Percentiles rank a stretch among this genome's conserved stretches.
phyloP scores from a whole-genome alignment of 345 rosid species.

The Anastatica hierochuntica region DNA sequence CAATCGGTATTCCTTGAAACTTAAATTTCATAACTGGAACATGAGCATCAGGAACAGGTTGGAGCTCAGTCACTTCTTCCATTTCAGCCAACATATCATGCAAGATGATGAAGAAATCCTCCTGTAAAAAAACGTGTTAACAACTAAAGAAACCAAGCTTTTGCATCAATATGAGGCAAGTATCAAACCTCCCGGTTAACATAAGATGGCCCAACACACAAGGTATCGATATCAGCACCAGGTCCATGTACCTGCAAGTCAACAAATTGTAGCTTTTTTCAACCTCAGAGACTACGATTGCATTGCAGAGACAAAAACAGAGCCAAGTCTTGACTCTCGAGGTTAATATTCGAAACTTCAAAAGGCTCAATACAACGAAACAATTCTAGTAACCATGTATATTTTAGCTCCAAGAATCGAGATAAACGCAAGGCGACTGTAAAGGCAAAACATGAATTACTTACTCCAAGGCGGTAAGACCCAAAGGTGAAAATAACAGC shows the following conservation, averaged over 20 bases:
- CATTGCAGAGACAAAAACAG: background rate
- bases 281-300: background rate
- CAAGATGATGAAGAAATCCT: slow-evolving; percentile 71
- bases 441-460: slow-evolving; percentile 24
- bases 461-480: slow-evolving; percentile 85
- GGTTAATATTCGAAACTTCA: too few species aligned
- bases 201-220: slow-evolving; percentile 93
- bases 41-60: slow-evolving; percentile 88
- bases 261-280: background rate
- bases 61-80: slow-evolving; percentile 83
- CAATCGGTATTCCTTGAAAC: slow-evolving; percentile 74
- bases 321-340: too few species aligned
- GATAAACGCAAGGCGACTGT: too few species aligned
- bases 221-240: slow-evolving; percentile 83
- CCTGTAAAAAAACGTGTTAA: slow-evolving; percentile 32
- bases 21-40: slow-evolving; percentile 95
- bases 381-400: background rate
- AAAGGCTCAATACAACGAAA: background rate
- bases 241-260: slow-evolving; percentile 77
- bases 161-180: background rate
- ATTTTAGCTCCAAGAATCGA: background rate
- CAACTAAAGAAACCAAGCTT: slow-evolving; percentile 20
- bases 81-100: slow-evolving; percentile 51
- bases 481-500: slow-evolving; percentile 89
- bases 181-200: slow-evolving; percentile 67